These are phyloP conservation scores for Pseudofabraea citricarpa DNA, from an alignment of 2,329 filamentous ascomycete genomes.

Conservation along the genomic window DNA sequence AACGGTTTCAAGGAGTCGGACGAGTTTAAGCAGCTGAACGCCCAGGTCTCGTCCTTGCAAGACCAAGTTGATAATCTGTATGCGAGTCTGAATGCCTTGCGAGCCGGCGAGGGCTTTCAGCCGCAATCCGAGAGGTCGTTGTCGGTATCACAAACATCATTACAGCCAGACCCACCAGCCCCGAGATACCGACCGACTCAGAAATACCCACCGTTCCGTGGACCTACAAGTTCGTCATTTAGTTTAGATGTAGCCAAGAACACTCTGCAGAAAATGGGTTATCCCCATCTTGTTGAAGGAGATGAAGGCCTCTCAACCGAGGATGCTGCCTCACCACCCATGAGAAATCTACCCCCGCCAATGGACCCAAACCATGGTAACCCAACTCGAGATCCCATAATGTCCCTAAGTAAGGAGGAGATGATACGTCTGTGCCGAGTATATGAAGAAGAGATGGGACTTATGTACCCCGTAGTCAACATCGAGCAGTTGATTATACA, in stretches of 20 bases:
- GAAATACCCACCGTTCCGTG: slow-evolving; percentile 62
- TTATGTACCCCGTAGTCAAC: slow-evolving; percentile 86
- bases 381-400: slow-evolving; percentile 67
- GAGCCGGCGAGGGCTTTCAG: slow-evolving; percentile 26
- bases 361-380: background rate
- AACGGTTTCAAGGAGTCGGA: slow-evolving; percentile 90
- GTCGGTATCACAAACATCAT: slow-evolving; percentile 19
- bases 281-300: slow-evolving; percentile 57
- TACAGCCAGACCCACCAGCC: slow-evolving; percentile 12
- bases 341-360: slow-evolving; percentile 18
- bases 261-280: slow-evolving; percentile 86
- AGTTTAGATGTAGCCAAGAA: slow-evolving; percentile 83
- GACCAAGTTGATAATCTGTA: slow-evolving; percentile 79
- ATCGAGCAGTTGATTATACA: slow-evolving; percentile 69
- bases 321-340: slow-evolving; percentile 37
- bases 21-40: slow-evolving; percentile 73
- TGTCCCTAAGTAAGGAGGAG: slow-evolving; percentile 72
- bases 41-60: slow-evolving; percentile 70
- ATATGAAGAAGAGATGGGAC: slow-evolving; percentile 84
- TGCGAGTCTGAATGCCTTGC: slow-evolving; percentile 64
- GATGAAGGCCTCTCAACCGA: slow-evolving; percentile 54
- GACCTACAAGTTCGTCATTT: slow-evolving; percentile 80
- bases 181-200: slow-evolving; percentile 11
- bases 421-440: slow-evolving; percentile 72
- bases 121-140: slow-evolving; percentile 20